Percentiles rank a stretch among this genome's conserved stretches.
phyloP scores from a whole-genome alignment of 345 rosid species.

The Aquilaria malaccensis region DNA sequence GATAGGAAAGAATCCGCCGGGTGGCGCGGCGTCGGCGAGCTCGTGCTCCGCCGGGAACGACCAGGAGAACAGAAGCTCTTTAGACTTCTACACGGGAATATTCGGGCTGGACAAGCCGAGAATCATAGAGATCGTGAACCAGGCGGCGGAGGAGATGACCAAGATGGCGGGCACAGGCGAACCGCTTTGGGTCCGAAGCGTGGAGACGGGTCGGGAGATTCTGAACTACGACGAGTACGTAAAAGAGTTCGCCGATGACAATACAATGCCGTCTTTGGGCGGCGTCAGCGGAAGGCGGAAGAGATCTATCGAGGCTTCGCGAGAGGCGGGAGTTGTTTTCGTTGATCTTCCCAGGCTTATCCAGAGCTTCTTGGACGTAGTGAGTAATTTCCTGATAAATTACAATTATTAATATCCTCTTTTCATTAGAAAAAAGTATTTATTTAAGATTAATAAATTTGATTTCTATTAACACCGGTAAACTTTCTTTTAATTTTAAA shows the following conservation, averaged over 20 bases:
- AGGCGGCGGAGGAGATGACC: conserved; percentile 73
- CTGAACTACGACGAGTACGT: conserved; percentile 90
- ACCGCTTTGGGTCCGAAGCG: conserved; percentile 86
- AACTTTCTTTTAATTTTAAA: too few relatives aligned
- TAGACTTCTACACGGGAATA: conserved; percentile 70
- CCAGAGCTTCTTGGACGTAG: conserved; percentile 89
- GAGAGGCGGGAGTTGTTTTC: conserved; percentile 74
- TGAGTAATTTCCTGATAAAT: conserved; percentile 14
- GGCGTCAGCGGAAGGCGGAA: conserved; percentile 31
- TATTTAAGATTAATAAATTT: too few relatives aligned
- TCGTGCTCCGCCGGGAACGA: conserved; percentile 60
- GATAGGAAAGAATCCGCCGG: conserved; percentile 48
- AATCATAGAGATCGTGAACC: conserved; percentile 61
- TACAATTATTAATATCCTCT: background rate
- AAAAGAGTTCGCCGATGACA: conserved; percentile 57
- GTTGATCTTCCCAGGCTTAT: conserved; percentile 74
- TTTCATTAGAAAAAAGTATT: too few relatives aligned
- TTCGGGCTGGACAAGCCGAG: conserved; percentile 75
- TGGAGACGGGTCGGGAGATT: conserved; percentile 90
- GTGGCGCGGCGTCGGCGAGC: conserved; percentile 35
- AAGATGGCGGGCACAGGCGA: conserved; percentile 73
- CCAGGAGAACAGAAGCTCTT: conserved; percentile 64
- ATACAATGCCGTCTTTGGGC: background rate
- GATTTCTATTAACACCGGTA: too few relatives aligned
- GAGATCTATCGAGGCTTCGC: conserved; percentile 79